These are phyloP conservation scores for Fraxinus cuspidata DNA, from an alignment of 257 asterid species.

Conservation along the genomic window DNA sequence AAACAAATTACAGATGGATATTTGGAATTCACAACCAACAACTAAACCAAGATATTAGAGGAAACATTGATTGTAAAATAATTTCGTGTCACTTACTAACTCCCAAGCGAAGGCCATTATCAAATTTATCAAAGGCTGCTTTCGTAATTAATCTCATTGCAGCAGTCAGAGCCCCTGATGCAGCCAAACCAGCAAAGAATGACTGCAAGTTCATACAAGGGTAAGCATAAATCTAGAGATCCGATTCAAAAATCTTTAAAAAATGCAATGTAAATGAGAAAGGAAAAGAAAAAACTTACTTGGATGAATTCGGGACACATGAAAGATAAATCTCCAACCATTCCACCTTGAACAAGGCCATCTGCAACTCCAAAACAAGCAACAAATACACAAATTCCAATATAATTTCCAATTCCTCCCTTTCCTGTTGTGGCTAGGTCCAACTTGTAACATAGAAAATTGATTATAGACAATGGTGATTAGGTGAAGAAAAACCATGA, in stretches of 20 bases:
- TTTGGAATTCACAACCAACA: too few species aligned
- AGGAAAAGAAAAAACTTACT: slow-evolving; percentile 30
- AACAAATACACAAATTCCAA: slow-evolving; percentile 66
- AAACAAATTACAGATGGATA: not conserved
- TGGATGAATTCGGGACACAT: slow-evolving; percentile 87
- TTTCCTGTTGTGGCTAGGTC: slow-evolving; percentile 66
- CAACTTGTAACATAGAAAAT: slow-evolving; percentile 35
- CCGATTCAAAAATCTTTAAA: not conserved
- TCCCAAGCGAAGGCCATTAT: slow-evolving; percentile 79
- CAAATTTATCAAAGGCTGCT: slow-evolving; percentile 67
- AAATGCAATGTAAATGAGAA: not conserved
- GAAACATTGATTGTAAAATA: not conserved
- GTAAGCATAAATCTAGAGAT: not conserved
- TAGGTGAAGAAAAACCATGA: not conserved
- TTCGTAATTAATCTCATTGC: slow-evolving; percentile 73
- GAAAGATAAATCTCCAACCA: slow-evolving; percentile 79
- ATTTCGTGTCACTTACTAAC: slow-evolving; percentile 50
- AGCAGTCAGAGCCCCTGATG: slow-evolving; percentile 85
- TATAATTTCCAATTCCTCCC: slow-evolving; percentile 66
- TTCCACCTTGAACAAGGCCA: slow-evolving; percentile 86
- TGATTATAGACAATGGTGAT: not conserved
- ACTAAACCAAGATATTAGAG: not conserved
- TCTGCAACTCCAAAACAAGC: slow-evolving; percentile 80
- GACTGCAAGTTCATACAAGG: slow-evolving; percentile 50
- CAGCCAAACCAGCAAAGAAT: slow-evolving; percentile 84